These are phyloP conservation scores for Solanum infundibuliforme DNA, from an alignment of 257 asterid genomes.

Conservation along the genomic window DNA sequence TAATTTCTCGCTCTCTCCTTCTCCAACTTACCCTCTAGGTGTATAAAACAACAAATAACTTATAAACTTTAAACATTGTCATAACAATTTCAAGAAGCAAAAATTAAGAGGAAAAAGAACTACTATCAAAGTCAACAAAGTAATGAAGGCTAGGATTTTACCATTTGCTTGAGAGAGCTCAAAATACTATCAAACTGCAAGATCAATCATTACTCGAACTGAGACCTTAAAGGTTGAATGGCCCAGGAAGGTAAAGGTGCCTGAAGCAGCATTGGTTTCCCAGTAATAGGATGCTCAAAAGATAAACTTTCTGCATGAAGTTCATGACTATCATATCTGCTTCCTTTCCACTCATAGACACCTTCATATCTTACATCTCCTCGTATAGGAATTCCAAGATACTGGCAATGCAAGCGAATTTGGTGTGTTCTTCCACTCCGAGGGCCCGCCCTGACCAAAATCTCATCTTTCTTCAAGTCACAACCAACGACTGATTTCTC, in stretches of 20 bases:
- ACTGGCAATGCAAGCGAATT: conserved; percentile 89
- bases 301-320: conserved; percentile 91
- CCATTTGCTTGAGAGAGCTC: not conserved
- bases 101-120: not conserved
- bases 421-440: conserved; percentile 92
- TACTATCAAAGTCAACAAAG: not conserved
- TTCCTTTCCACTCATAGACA: conserved; percentile 67
- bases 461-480: conserved; percentile 44
- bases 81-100: not conserved
- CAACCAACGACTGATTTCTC: conserved; percentile 33
- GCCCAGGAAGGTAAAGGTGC: conserved; percentile 87
- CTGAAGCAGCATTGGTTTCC: conserved; percentile 35
- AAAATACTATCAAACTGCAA: not conserved
- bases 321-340: conserved; percentile 54
- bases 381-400: conserved; percentile 74
- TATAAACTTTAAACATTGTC: not conserved
- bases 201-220: not conserved
- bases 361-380: conserved; percentile 94
- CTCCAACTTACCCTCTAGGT: not conserved
- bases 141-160: not conserved
- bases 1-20: not conserved
- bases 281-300: conserved; percentile 79
- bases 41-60: not conserved
- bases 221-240: conserved; percentile 9
- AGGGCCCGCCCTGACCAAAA: conserved; percentile 69